A percentile compares a stretch with the other conserved stretches of the same genome.
Evolutionary conservation across 2,329 filamentous ascomycete genomes (phyloP).

Genomic region (Daldinia eschscholtzii): DNA sequence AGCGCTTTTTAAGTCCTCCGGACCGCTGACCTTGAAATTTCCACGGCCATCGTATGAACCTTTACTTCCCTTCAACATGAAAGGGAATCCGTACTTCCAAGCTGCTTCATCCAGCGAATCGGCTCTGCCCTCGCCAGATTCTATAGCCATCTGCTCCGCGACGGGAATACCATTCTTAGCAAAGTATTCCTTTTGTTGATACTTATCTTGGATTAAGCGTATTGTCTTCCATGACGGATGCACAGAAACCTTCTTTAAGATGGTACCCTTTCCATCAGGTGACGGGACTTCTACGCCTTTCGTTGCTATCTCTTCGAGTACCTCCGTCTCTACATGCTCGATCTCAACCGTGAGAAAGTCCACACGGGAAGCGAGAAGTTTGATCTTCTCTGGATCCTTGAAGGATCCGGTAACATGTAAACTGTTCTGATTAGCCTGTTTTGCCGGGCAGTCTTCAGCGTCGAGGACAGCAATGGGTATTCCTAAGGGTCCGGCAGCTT

Average conservation of each 20-base stretch:
- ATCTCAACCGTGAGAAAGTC: conserved; percentile 94
- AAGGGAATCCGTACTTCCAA: conserved; percentile 78
- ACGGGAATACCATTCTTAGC: conserved; percentile 76
- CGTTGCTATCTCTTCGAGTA: conserved; percentile 84
- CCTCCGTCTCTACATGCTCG: conserved; percentile 92
- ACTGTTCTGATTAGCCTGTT: conserved; percentile 82
- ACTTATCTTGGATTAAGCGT: conserved; percentile 94
- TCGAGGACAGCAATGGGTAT: conserved; percentile 85
- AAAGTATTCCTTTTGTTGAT: conserved; percentile 86
- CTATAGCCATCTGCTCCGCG: conserved; percentile 76
- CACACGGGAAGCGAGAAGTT: conserved; percentile 79
- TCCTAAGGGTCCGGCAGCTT: conserved; percentile 81
- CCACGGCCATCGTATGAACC: conserved; percentile 93
- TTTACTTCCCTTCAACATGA: conserved; percentile 92
- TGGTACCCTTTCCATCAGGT: conserved; percentile 55
- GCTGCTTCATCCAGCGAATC: conserved; percentile 74
- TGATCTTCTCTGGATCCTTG: conserved; percentile 83
- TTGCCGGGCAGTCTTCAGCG: conserved; percentile 80
- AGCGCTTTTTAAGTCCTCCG: conserved; percentile 69
- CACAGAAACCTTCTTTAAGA: conserved; percentile 67
- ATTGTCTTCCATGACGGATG: conserved; percentile 90
- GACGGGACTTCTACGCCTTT: conserved; percentile 67
- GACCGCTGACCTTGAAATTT: conserved; percentile 65
- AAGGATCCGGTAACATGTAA: conserved; percentile 88
- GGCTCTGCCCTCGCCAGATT: conserved; percentile 64